Base-by-base conservation (phyloP, 192 early-diverging fungal genomes). In the Entomortierella beljakovae region DNA sequence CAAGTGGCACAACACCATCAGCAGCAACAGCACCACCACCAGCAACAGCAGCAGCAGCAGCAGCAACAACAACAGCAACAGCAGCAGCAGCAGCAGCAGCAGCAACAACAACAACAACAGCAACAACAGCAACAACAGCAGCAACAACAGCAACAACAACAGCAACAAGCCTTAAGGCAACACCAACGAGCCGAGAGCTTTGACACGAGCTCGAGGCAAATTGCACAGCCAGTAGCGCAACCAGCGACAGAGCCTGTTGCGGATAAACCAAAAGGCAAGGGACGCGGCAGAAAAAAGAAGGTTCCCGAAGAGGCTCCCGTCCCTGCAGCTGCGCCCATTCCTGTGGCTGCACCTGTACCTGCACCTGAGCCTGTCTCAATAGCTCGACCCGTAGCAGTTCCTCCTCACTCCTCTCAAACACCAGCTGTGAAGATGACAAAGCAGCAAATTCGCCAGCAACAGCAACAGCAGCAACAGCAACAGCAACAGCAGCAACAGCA, bases 211-310 rank as follows among this genome's bases (percentile, higher is more conserved):
- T 8, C 70, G 7, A 32, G 48, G 4, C 11, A 40, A 4, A 8
- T 64, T 13, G 33, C 52, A 15, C 70, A 72, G 34, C 61, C 70
- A 42, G 59, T 64, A 3, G 46, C 51, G 8, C 51, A 53, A 22
- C 55, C 54, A 20, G 54, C 32, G 0, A 50, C 62, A 10, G 65
- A 58, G 34, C 60, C 48, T 5, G 60, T 20, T n/a, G 33, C 37
- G 15, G 65, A 60, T 18, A 63, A 79, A 11, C 56, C 75, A 6
- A 79, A 68, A 33, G 63, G 32, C 13, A 68, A 68, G 26, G 73
- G 64, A 52, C 73, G 64, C 31, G 66, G 68, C 20, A 23, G 75
- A 54, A 79, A 79, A 55, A 79, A 68, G 42, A 79, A 72, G 61
- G 59, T 68, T 11, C 51, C 40, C 1, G 66, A 68, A 8, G 51